Percentiles rank a stretch among this genome's conserved stretches.
phyloP scores from a whole-genome alignment of 2,329 filamentous ascomycete species.

The Magnaporthales sp. region DNA sequence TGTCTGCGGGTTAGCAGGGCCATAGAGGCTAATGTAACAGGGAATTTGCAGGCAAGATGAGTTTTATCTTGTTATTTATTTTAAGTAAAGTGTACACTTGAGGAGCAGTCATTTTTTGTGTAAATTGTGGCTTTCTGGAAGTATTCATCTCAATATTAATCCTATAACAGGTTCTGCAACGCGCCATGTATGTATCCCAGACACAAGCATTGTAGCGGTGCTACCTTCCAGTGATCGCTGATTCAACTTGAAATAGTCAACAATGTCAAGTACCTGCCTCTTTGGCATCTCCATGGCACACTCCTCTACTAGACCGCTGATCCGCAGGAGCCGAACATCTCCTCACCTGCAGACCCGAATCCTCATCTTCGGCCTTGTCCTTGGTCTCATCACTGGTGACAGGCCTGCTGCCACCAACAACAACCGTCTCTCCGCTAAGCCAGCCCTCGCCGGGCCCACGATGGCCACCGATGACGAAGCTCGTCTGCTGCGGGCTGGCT shows the following conservation, averaged over 20 bases:
- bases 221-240: not conserved
- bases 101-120: not conserved
- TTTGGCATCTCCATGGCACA: not conserved
- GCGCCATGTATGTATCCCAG: not conserved
- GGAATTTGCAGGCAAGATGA: too few species aligned
- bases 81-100: too few species aligned
- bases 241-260: not conserved
- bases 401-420: not conserved
- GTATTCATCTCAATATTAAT: not conserved
- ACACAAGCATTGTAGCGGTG: not conserved
- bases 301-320: not conserved
- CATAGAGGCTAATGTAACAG: too few species aligned
- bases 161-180: not conserved
- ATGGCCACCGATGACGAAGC: conserved; percentile 13
- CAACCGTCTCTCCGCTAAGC: not conserved
- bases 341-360: not conserved
- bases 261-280: not conserved
- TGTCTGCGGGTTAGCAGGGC: too few species aligned
- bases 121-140: not conserved
- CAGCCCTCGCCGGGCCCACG: conserved; percentile 9
- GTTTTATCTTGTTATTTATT: too few species aligned
- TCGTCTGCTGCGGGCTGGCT: conserved; percentile 16
- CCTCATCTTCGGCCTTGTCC: not conserved
- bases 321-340: not conserved
- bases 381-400: not conserved